Base-by-base conservation (phyloP, 345 rosid species). In the Hypericum perforatum region DNA sequence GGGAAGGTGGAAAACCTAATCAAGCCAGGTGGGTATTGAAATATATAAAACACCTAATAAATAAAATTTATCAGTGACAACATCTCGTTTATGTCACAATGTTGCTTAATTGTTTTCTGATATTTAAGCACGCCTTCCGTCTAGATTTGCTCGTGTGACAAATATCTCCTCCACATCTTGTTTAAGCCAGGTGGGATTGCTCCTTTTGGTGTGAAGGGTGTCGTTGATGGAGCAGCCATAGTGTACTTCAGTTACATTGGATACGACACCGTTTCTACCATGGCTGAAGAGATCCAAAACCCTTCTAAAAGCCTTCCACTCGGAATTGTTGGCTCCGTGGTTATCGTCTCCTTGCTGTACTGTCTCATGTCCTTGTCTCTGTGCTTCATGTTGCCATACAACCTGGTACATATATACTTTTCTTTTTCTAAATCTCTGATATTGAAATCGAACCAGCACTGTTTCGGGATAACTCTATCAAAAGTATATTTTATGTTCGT, bases 201-300 rank as follows among this genome's bases (percentile, higher is more conserved):
- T 45, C 97, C 97, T 7, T 77, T 72, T 56, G 97, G 97, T 11
- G 76, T 74, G 5, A 76, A 70, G n/a, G 95, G 97, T 7, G 72
- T 90, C 5, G 54, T 90, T 32, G 66, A 80, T 32, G 97, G 97
- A 65, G 97, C 97, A 45, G 94, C 97, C 15, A 64, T 59, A 6
- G 97, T 90, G 43, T 86, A 86, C 67, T 84, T 90, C 70, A 86
- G 97, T 76, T 90, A 84, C 51, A 86, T 90, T 0, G 97, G 97
- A 16, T 90, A 84, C 48, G 97, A 90, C 75, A 78, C 97, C 3
- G 84, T 90, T 61, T 86, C 97, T 40, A 90, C 97, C 45, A 70
- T 90, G 74, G 97, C 97, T 0, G 97, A 90, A 66, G 97, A 90
- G 71, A 90, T 90, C 46, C 86, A 82, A 60, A 75, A 84, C 63